These are phyloP conservation scores for Gorgonomyces haynaldii DNA, from an alignment of 192 early-diverging fungal genomes.

Conservation along the genomic window DNA sequence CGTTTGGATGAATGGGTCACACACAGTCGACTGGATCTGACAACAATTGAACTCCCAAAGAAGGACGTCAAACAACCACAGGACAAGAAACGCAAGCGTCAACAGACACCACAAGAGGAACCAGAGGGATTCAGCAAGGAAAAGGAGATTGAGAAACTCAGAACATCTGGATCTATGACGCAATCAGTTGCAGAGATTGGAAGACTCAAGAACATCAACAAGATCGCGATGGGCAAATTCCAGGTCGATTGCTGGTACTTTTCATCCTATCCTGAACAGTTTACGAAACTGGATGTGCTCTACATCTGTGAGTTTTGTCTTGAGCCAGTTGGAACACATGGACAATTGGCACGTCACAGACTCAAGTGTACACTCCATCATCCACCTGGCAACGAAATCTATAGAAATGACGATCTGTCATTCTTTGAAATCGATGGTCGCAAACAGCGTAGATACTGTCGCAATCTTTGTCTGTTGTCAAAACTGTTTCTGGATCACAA, in stretches of 20 bases:
- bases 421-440: slow-evolving; percentile 98
- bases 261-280: slow-evolving; percentile 91
- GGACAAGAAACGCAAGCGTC: slow-evolving; percentile 9
- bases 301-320: slow-evolving; percentile 98
- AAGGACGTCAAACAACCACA: slow-evolving; percentile 9
- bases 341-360: slow-evolving; percentile 72
- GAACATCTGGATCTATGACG: slow-evolving; percentile 91
- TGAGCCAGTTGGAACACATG: slow-evolving; percentile 60
- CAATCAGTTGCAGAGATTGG: slow-evolving; percentile 89
- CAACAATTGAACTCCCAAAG: slow-evolving; percentile 15
- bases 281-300: slow-evolving; percentile 58
- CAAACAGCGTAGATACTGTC: slow-evolving; percentile 83
- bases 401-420: slow-evolving; percentile 75
- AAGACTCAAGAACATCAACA: slow-evolving; percentile 88
- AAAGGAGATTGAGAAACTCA: slow-evolving; percentile 90
- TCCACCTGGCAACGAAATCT: slow-evolving; percentile 99
- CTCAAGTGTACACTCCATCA: slow-evolving; percentile 79
- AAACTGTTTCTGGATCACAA: slow-evolving; percentile 99
- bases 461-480: slow-evolving; percentile 90
- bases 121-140: slow-evolving; percentile 70
- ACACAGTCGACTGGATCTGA: neutral
- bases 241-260: slow-evolving; percentile 98
- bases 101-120: neutral
- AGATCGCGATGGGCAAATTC: slow-evolving; percentile 83
- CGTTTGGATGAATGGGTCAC: slow-evolving; percentile 94